phyloP scores from a whole-genome alignment of 1,139 yeast species.

The Blastobotrys elegans region DNA sequence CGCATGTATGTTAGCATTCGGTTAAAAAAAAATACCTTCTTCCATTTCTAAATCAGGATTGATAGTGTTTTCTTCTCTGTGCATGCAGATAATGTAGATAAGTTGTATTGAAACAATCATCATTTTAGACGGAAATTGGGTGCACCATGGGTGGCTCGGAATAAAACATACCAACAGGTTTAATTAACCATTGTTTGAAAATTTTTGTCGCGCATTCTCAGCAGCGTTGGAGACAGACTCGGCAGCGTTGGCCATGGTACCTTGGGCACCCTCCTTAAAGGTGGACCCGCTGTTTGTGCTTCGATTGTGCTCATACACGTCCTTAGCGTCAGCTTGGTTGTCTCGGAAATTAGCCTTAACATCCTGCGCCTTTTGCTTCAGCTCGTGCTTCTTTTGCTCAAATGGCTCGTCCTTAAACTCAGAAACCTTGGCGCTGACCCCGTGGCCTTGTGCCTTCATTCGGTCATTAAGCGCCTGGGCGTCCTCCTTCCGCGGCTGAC shows the following conservation, averaged over 20 bases:
- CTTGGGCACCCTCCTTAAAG: not conserved
- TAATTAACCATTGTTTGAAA: no score
- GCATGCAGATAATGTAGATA: no score
- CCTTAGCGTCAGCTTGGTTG: constrained; percentile 1
- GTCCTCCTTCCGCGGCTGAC: constrained; percentile 28
- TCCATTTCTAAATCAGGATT: no score
- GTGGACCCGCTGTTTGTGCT: not conserved
- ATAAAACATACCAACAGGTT: no score
- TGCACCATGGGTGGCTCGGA: no score
- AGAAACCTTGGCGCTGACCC: constrained; percentile 16
- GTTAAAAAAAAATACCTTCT: no score
- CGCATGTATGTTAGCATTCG: no score
- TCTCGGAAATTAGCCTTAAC: constrained; percentile 1
- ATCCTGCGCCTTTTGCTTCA: not conserved
- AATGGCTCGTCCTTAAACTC: constrained; percentile 9
- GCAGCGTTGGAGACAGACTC: constrained; percentile 2
- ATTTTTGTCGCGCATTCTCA: constrained; percentile 2
- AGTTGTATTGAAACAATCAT: no score
- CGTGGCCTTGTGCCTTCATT: constrained; percentile 15
- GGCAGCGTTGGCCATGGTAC: not conserved
- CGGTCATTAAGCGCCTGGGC: constrained; percentile 31
- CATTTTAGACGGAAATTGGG: no score
- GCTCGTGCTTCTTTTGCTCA: not conserved
- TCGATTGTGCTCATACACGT: not conserved
- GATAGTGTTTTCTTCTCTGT: no score